A percentile compares a stretch with the other conserved stretches of the same genome.
Conservation (phyloP, 257 asterid genomes). For the Solanum corneliomulleri region DNA sequence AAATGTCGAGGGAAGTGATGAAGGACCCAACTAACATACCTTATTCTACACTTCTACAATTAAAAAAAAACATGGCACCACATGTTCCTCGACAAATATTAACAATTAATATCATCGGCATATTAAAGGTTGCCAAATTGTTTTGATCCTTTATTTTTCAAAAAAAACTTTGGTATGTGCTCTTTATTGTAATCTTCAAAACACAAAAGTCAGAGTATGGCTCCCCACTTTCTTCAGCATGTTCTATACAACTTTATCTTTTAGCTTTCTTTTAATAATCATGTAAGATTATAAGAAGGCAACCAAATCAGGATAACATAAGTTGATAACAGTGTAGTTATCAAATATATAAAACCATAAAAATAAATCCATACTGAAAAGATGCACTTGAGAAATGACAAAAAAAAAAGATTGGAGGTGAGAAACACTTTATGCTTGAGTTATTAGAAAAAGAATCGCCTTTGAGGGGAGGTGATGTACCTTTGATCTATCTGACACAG, state of each 20-base stretch:
- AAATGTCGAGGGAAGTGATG: neutral
- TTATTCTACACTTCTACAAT: neutral
- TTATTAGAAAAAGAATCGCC: neutral
- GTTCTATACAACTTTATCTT: neutral
- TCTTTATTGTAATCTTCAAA: neutral
- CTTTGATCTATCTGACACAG: slow-evolving; percentile 24
- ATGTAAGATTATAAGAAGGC: neutral
- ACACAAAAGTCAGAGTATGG: neutral
- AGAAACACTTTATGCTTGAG: neutral
- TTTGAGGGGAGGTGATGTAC: slow-evolving; percentile 5
- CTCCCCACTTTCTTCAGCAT: neutral
- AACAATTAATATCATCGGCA: neutral
- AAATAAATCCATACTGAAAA: neutral
- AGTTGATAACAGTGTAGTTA: neutral
- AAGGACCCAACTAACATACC: neutral
- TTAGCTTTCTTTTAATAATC: neutral
- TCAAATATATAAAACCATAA: neutral
- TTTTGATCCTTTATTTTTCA: neutral
- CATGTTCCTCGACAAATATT: neutral
- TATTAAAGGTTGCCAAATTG: neutral
- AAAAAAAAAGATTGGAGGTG: neutral
- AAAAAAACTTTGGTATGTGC: neutral
- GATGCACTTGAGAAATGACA: neutral
- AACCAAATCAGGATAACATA: neutral
- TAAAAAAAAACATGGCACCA: neutral